Base-by-base conservation (phyloP, 2,329 filamentous ascomycete species). In the Pestalotiopsis sp. region DNA sequence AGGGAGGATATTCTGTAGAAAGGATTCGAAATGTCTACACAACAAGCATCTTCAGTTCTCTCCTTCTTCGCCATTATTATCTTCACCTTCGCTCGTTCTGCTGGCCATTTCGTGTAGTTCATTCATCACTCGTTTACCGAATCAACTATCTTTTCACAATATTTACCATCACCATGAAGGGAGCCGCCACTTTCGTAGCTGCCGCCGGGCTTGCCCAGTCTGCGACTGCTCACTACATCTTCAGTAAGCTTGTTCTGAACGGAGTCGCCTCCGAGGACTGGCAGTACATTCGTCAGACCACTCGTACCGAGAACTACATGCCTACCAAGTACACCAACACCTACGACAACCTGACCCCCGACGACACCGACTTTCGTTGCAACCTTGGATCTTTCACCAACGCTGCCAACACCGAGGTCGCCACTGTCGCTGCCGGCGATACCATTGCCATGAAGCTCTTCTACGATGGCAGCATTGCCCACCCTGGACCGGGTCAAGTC, bases 401-500 rank as follows among this genome's bases (percentile, higher is more conserved):
- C 14, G 39, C 39, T 52, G 39, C 7, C 41, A 57, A 57, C 6
- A 65, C 63, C 13, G 49, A 65, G 63, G 63, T 65, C n/a, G 23
- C 41, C 12, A 11, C n/a, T 52, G 63, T 65, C 4, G 49, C 41
- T 6, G 41, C 63, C 4, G 63, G 63, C 23, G 63, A 57, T 17
- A 38, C 41, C 6, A n/a, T 65, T 13, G 63, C 23, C 3, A 56
- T 65, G 41, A 52, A 65, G 45, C 63, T 65, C 25, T 65, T 52
- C 9, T 65, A 65, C 41, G 23, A 57, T 38, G 63, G 41, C n/a
- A 65, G 41, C 45, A 57, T 65, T 31, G 27, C 23, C 13, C 63
- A 65, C 45, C 63, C 64, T 9, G 71, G 68, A 7, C 70, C 70
- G 13, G 70, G 70, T 39, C 63, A 69, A 52, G 68, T 70, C 3